Base-by-base conservation (phyloP, 441 rosid genomes). In the Corymbia calophylla region DNA sequence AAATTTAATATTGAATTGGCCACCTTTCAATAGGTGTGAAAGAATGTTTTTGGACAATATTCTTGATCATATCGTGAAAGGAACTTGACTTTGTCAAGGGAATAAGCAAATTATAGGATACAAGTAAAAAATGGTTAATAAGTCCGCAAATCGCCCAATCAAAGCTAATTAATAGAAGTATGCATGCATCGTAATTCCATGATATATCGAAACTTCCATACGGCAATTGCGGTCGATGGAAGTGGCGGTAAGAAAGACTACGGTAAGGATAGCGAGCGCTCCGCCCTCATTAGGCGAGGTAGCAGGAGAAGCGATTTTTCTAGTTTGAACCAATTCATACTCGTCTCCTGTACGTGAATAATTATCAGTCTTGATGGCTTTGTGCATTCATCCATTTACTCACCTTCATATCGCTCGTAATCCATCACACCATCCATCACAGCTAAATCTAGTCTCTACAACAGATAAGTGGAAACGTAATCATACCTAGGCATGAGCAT, bases 1-100 rank as follows among this genome's bases (percentile, higher is more conserved):
- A 31, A 66, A 2, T 0, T 0, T 16, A 66, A 8, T 1, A 31
- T 17, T 8, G 5, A 31, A 68, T 64, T 64, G 18, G 1, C 5
- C 21, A 27, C 1, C 1, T 3, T 3, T 32, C 1, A 21, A 3
- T 0, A 73, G 48, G 10, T 8, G 23, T 39, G n/a, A n/a, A n/a
- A 31, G 1, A 31, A 14, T 3, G 1, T 11, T 29, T 39, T 77
- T 77, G 8, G 3, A 21, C n/a, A 39, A 44, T 23, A 39, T 73
- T 23, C 8, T 23, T 9, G 6, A 39, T 12, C 23, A 39, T 6
- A 8, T 77, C 21, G n/a, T 0, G 3, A 21, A 23, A 23, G 77
- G 17, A 31, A 66, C 1, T 17, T 35, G 8, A 66, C 77, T 31
- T 66, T 2, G 31, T 31, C 23, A 1, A 4, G 84, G 51, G 84